These are phyloP conservation scores for Alopecurus myosuroides DNA, from an alignment of 176 grass and related monocot species.

Conservation along the genomic window DNA sequence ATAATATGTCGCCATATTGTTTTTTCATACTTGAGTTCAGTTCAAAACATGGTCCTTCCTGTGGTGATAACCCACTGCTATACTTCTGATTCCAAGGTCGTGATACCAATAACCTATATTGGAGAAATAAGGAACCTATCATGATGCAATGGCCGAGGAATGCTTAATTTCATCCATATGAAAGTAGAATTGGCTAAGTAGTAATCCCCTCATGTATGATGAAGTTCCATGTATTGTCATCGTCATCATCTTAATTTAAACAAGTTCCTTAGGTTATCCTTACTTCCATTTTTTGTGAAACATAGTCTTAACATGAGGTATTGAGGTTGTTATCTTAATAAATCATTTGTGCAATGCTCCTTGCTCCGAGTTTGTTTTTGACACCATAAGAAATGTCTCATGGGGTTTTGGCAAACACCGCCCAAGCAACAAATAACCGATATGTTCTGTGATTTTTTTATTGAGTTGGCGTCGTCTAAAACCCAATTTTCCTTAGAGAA, in stretches of 20 bases:
- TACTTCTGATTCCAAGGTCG: not conserved
- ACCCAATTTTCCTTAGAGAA: not conserved
- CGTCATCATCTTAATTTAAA: not conserved
- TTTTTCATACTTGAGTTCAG: not conserved
- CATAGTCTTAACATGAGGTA: not conserved
- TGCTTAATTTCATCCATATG: not conserved
- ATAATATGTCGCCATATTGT: not conserved
- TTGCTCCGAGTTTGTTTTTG: not conserved
- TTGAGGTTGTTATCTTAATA: not conserved
- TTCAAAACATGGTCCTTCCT: not conserved
- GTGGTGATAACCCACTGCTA: not conserved
- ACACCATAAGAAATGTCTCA: not conserved
- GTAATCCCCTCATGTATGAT: not conserved
- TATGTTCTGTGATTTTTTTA: not conserved
- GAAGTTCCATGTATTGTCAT: not conserved
- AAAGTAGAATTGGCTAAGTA: not conserved
- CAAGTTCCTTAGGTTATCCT: not conserved
- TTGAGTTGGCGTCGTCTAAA: not conserved
- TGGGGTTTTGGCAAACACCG: not conserved
- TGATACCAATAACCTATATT: not conserved
- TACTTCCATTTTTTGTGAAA: not conserved
- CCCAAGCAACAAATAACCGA: not conserved
- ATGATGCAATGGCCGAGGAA: not conserved
- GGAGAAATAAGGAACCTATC: not conserved
- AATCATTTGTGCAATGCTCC: not conserved